Evolutionary conservation across 2,329 filamentous ascomycete genomes (phyloP).

Genomic region (Diaporthe capsici): DNA sequence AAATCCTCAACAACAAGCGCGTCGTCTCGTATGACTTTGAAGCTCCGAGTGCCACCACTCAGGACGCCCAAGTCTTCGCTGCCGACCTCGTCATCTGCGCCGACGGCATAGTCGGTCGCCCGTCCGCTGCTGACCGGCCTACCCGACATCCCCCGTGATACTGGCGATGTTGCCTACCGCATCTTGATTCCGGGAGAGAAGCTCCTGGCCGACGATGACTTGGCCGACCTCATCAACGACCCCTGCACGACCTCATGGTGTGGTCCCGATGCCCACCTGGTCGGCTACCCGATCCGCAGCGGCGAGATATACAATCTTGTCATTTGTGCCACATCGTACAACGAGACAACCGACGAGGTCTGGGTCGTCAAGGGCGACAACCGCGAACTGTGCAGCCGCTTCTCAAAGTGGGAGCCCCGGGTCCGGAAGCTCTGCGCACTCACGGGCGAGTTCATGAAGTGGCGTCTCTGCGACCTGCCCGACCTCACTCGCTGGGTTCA

Average conservation of each 20-base stretch:
- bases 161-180: slow-evolving; percentile 54
- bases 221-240: slow-evolving; percentile 47
- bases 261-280: slow-evolving; percentile 51
- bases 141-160: slow-evolving; percentile 47
- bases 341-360: slow-evolving; percentile 45
- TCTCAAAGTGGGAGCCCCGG: slow-evolving; percentile 53
- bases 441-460: slow-evolving; percentile 59
- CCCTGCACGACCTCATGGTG: slow-evolving; percentile 52
- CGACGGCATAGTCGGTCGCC: slow-evolving; percentile 47
- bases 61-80: slow-evolving; percentile 43
- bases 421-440: slow-evolving; percentile 53
- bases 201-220: slow-evolving; percentile 47
- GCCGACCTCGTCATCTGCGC: slow-evolving; percentile 46
- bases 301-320: slow-evolving; percentile 54
- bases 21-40: slow-evolving; percentile 46
- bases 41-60: slow-evolving; percentile 35
- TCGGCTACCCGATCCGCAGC: slow-evolving; percentile 51
- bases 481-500: slow-evolving; percentile 58
- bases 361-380: slow-evolving; percentile 50
- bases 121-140: slow-evolving; percentile 47
- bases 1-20: slow-evolving; percentile 43
- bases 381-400: slow-evolving; percentile 53
- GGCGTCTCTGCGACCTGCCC: slow-evolving; percentile 60
- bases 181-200: slow-evolving; percentile 49
- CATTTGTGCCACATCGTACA: slow-evolving; percentile 39